phyloP scores from a whole-genome alignment of 2,329 filamentous ascomycete genomes.

The Scedosporium apiospermum region DNA sequence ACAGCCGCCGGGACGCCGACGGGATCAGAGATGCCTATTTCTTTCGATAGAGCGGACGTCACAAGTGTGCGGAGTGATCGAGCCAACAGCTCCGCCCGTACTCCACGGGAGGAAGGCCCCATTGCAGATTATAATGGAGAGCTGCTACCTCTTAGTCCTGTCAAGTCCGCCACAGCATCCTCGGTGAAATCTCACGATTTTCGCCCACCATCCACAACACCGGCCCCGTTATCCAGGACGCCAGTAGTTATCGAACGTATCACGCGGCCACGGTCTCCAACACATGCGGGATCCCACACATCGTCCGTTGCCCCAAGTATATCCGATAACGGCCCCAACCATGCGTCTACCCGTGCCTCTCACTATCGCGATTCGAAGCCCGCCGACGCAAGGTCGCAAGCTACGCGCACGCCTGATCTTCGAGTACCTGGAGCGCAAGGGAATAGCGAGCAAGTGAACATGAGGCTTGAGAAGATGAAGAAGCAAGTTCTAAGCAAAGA shows the following conservation, averaged over 20 bases:
- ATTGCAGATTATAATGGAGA: constrained; percentile 36
- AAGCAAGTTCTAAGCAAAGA: constrained; percentile 87
- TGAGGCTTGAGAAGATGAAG: constrained; percentile 61
- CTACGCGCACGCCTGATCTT: constrained; percentile 33
- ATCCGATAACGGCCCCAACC: constrained; percentile 47
- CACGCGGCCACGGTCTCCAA: constrained; percentile 33
- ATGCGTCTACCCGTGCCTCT: constrained; percentile 48
- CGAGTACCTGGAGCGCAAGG: constrained; percentile 49
- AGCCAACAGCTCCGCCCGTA: neutral
- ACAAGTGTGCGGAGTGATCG: neutral
- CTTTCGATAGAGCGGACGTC: neutral
- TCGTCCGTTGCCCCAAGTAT: constrained; percentile 50
- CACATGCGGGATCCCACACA: constrained; percentile 39
- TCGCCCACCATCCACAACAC: constrained; percentile 17
- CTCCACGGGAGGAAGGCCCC: constrained; percentile 31
- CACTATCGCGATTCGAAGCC: constrained; percentile 48
- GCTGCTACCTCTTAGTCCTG: constrained; percentile 31
- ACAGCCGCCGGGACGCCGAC: neutral
- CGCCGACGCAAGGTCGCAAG: constrained; percentile 33
- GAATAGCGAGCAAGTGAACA: constrained; percentile 48
- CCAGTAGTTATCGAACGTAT: constrained; percentile 48
- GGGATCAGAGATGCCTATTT: neutral
- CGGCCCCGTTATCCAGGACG: constrained; percentile 30
- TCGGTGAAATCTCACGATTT: constrained; percentile 11
- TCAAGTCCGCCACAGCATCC: constrained; percentile 23